phyloP scores from a whole-genome alignment of 176 grass and related monocot species.

The Zoysia japonica region DNA sequence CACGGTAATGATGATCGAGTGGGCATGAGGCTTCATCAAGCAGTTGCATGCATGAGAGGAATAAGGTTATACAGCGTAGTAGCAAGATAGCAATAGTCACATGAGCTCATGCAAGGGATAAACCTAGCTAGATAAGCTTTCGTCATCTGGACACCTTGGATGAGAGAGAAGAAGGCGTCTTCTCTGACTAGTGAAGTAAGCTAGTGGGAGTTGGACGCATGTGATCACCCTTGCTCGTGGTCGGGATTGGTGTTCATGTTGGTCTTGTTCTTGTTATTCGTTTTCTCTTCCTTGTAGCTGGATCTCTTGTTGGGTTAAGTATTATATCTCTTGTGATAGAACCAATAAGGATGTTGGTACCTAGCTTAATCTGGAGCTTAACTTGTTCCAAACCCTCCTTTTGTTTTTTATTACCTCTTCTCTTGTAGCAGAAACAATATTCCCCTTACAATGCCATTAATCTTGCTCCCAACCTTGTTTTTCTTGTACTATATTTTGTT shows the following conservation, averaged over 20 bases:
- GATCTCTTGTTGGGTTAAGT: slow-evolving; percentile 57
- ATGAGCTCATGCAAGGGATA: slow-evolving; percentile 41
- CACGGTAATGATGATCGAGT: neutral
- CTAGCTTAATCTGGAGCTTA: slow-evolving; percentile 34
- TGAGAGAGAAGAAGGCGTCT: slow-evolving; percentile 25
- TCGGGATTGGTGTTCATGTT: slow-evolving; percentile 40
- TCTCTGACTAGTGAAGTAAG: slow-evolving; percentile 50
- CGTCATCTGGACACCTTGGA: slow-evolving; percentile 25
- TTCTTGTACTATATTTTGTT: neutral
- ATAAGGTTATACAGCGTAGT: slow-evolving; percentile 35
- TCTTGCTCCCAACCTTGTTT: slow-evolving; percentile 29
- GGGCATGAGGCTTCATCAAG: slow-evolving; percentile 35
- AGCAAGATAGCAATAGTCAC: slow-evolving; percentile 40
- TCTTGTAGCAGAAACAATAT: slow-evolving; percentile 35
- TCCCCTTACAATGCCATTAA: slow-evolving; percentile 40
- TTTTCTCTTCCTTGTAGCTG: slow-evolving; percentile 50
- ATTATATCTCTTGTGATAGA: slow-evolving; percentile 43
- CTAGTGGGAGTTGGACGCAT: slow-evolving; percentile 50
- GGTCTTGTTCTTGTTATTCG: slow-evolving; percentile 33
- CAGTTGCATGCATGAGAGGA: slow-evolving; percentile 43
- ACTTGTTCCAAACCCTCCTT: slow-evolving; percentile 13
- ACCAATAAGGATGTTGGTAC: slow-evolving; percentile 52
- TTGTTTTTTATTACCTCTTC: slow-evolving; percentile 5
- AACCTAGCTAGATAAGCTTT: slow-evolving; percentile 36
- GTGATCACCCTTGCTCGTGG: slow-evolving; percentile 42